These are phyloP conservation scores for Austroboletus novae-zelandiae DNA, from an alignment of 1,284 basidiomycete species.

Conservation along the genomic window DNA sequence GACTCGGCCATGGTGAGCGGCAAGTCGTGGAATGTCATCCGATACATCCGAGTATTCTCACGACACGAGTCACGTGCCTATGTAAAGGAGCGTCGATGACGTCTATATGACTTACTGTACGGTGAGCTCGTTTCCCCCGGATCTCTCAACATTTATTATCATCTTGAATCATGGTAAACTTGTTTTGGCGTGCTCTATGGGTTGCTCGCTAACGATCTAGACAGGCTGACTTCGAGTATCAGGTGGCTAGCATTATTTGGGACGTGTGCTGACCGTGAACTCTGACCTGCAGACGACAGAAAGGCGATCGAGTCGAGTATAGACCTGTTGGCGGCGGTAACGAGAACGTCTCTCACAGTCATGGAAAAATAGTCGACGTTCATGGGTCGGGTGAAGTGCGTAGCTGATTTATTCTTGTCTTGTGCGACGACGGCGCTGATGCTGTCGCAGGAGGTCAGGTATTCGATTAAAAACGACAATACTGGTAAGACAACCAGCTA, in stretches of 20 bases:
- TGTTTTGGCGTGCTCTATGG: neutral
- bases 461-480: slow-evolving; percentile 43
- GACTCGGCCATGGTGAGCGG: slow-evolving; percentile 24
- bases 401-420: neutral
- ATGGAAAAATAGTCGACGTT: slow-evolving; percentile 37
- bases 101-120: slow-evolving; percentile 13
- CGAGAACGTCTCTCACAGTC: slow-evolving; percentile 40
- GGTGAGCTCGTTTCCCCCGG: neutral
- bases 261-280: too few species aligned
- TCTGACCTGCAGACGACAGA: slow-evolving; percentile 23
- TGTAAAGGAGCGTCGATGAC: slow-evolving; percentile 13
- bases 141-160: neutral
- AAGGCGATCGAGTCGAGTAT: slow-evolving; percentile 45
- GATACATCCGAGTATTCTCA: neutral
- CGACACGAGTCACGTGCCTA: slow-evolving; percentile 12
- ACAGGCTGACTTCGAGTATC: slow-evolving; percentile 22
- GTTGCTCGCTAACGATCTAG: slow-evolving; percentile 3
- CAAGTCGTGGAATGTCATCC: neutral
- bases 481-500: slow-evolving; percentile 43
- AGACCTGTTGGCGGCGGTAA: slow-evolving; percentile 39
- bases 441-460: slow-evolving; percentile 31
- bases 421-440: neutral
- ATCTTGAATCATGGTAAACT: slow-evolving; percentile 12
- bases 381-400: slow-evolving; percentile 30
- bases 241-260: slow-evolving; percentile 9